Conservation (phyloP, 257 asterid genomes). For the Paraleonurus japonicus region DNA sequence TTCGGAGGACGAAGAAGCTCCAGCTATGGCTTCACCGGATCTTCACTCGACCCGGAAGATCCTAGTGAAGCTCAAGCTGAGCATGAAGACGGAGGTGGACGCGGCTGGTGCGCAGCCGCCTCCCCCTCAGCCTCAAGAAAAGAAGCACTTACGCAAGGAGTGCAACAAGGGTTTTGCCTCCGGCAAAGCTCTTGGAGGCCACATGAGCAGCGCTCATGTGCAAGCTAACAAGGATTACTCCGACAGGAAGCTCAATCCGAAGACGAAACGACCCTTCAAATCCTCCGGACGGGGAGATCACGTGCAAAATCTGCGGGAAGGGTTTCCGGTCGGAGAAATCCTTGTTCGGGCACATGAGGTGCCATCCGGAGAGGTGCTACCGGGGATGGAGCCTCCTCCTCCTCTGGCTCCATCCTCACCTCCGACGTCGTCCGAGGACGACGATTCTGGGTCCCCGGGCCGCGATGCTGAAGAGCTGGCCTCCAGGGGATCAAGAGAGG, state of each 20-base stretch:
- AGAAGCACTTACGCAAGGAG: conserved; percentile 28
- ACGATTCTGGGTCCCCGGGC: too few species aligned
- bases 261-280: neutral
- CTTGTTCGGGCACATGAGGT: conserved; percentile 64
- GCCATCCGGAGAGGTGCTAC: conserved; percentile 59
- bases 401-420: conserved; percentile 33
- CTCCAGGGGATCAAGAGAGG: neutral
- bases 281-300: neutral
- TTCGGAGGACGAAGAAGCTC: too few species aligned
- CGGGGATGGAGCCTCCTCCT: conserved; percentile 67
- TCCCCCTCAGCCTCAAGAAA: neutral
- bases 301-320: conserved; percentile 26
- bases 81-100: too few species aligned
- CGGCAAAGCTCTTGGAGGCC: conserved; percentile 84
- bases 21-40: too few species aligned
- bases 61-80: neutral
- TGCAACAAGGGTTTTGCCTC: conserved; percentile 52
- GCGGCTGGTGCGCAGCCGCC: neutral
- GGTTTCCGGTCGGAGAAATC: conserved; percentile 43
- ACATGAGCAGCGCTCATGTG: conserved; percentile 73
- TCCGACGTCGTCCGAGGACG: neutral
- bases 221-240: conserved; percentile 51
- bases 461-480: neutral
- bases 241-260: conserved; percentile 25
- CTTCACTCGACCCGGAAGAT: neutral